Evolutionary conservation across 495 filamentous ascomycete genomes (phyloP), one percentile per base, ranked within the genome.

Genomic region (Aspergillus funiculosus): DNA sequence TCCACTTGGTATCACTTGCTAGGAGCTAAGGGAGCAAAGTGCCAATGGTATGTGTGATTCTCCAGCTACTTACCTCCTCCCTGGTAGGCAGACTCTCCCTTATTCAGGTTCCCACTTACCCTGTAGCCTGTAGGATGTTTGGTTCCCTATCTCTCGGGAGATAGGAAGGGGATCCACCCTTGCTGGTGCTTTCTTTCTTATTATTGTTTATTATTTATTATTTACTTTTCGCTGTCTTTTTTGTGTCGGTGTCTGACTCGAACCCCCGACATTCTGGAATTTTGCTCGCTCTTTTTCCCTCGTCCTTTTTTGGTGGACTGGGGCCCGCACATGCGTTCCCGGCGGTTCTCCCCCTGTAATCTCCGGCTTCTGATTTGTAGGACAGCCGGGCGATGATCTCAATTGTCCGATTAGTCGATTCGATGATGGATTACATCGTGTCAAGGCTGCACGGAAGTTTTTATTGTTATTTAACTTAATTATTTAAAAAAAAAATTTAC

Each of bases 281-380:
- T 48, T 49, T 56, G 43, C 44, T 49, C 52, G 43, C 44, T 43
- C 43, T 27, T 48, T 25, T 46, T 31, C 30, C 42, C 21, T 51
- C 37, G 14, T 26, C 19, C 30, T 25, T 18, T 25, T 46, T 36
- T 38, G 27, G 53, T 56, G 29, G 11, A 40, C 40, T 51, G 50
- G 39, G 46, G 36, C 35, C 51, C 41, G 52, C 52, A 53, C 50
- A 51, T 51, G 56, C 52, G 46, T 52, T 53, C 46, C 53, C 42
- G 50, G 48, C 45, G 50, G 50, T 50, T 50, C 46, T n/a, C 43
- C 37, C 50, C 48, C 46, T 50, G 51, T 52, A 52, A 58, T 58
- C 49, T 58, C 50, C 43, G 52, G 43, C 29, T 34, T 56, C 49
- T 59, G 56, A 59, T 59, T 59, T 53, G 56, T 56, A 53, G 56